These are phyloP conservation scores for Ploettnerulaceae sp. DNA, from an alignment of 2,329 filamentous ascomycete species.

Conservation along the genomic window DNA sequence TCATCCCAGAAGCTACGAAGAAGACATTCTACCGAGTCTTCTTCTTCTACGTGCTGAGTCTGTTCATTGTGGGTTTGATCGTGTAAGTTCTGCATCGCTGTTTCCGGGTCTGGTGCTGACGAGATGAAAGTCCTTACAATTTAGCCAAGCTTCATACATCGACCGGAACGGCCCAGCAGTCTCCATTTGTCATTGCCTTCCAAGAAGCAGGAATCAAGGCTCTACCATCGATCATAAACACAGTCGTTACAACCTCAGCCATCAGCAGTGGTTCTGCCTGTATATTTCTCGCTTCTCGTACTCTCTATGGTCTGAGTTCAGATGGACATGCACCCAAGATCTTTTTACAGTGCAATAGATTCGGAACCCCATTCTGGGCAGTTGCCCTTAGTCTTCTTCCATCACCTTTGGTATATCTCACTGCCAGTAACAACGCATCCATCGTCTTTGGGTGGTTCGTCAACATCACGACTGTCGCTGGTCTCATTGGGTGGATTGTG, in stretches of 20 bases:
- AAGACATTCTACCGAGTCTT: constrained; percentile 56
- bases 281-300: constrained; percentile 54
- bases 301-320: constrained; percentile 53
- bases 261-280: constrained; percentile 66
- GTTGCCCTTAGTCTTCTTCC: constrained; percentile 49
- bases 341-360: constrained; percentile 50
- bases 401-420: constrained; percentile 63
- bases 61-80: constrained; percentile 49
- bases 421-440: constrained; percentile 50
- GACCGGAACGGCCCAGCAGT: constrained; percentile 43
- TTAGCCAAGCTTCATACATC: constrained; percentile 44
- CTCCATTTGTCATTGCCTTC: constrained; percentile 70
- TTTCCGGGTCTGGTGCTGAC: constrained; percentile 43
- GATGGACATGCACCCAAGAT: constrained; percentile 48
- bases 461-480: constrained; percentile 49
- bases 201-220: constrained; percentile 61
- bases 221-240: constrained; percentile 70
- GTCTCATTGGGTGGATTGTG: constrained; percentile 34
- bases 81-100: constrained; percentile 41
- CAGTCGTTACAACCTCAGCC: constrained; percentile 67
- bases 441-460: constrained; percentile 68
- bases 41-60: constrained; percentile 59
- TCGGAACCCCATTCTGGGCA: constrained; percentile 52
- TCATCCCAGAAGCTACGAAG: constrained; percentile 51
- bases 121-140: constrained; percentile 1